Evolutionary conservation across 192 early-diverging fungal species (phyloP).

Genomic region (Phycomyces nitens): DNA sequence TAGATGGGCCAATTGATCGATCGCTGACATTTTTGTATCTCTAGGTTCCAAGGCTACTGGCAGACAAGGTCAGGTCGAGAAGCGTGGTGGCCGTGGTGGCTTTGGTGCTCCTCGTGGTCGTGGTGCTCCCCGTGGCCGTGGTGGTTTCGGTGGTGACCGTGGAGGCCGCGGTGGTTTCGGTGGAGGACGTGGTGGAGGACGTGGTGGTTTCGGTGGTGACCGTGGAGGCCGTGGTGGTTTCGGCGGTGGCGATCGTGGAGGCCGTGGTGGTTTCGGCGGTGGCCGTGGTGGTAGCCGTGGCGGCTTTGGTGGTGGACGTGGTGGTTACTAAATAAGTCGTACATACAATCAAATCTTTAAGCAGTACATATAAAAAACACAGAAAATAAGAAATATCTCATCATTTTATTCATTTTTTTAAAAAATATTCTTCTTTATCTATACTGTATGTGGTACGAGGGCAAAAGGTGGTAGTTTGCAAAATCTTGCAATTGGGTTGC

Average conservation of each 20-base stretch:
- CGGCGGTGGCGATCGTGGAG: neutral
- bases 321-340: neutral
- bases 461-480: too few relatives aligned
- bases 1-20: too few relatives aligned
- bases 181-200: neutral
- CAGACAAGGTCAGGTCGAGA: constrained; percentile 58
- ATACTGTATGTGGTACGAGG: neutral
- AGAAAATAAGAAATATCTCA: constrained; percentile 1
- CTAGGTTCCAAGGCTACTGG: constrained; percentile 48
- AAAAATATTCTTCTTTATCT: neutral
- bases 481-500: too few relatives aligned
- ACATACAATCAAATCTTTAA: neutral
- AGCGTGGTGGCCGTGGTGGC: constrained; percentile 47
- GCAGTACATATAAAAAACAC: neutral
- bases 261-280: constrained; percentile 15
- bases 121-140: constrained; percentile 43
- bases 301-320: constrained; percentile 45
- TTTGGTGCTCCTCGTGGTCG: constrained; percentile 45
- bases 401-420: too few relatives aligned
- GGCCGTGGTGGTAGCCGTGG: constrained; percentile 34
- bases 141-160: constrained; percentile 13
- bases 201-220: constrained; percentile 20
- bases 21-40: too few relatives aligned
- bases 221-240: constrained; percentile 29
- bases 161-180: constrained; percentile 21